A percentile compares a stretch with the other conserved stretches of the same genome.
phyloP scores from a whole-genome alignment of 441 rosid genomes.

The Jatropha multifida region DNA sequence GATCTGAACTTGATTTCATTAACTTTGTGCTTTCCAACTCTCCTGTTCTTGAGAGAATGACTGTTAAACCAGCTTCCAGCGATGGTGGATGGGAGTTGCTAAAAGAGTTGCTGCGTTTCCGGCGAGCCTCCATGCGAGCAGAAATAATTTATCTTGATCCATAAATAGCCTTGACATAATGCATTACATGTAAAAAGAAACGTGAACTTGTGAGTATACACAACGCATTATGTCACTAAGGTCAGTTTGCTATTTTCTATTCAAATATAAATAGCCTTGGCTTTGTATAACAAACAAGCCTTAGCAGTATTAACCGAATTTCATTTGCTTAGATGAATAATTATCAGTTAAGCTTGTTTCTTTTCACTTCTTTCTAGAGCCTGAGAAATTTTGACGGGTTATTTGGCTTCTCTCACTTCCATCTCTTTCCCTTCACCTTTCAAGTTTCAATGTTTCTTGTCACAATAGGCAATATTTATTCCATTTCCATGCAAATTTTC shows the following conservation, averaged over 20 bases:
- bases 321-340: not conserved
- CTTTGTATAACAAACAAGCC: not conserved
- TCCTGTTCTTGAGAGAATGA: slow-evolving; percentile 58
- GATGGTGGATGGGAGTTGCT: slow-evolving; percentile 50
- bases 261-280: not conserved
- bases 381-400: no score
- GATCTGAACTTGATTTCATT: slow-evolving; percentile 57
- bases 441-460: no score
- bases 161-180: slow-evolving; percentile 18
- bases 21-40: slow-evolving; percentile 59
- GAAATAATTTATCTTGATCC: slow-evolving; percentile 55
- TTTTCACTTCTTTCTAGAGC: not conserved
- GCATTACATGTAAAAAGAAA: slow-evolving; percentile 2
- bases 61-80: slow-evolving; percentile 44
- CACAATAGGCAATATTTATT: no score
- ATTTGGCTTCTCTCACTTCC: no score
- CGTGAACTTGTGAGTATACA: not conserved
- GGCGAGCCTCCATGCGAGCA: slow-evolving; percentile 49
- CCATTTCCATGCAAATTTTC: no score
- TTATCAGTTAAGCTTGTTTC: not conserved
- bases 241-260: not conserved
- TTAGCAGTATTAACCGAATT: not conserved
- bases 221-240: not conserved
- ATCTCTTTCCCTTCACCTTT: no score
- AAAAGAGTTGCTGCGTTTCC: slow-evolving; percentile 56